Base-by-base conservation (phyloP, 2,329 filamentous ascomycete species). In the Colletotrichum cuscutae region DNA sequence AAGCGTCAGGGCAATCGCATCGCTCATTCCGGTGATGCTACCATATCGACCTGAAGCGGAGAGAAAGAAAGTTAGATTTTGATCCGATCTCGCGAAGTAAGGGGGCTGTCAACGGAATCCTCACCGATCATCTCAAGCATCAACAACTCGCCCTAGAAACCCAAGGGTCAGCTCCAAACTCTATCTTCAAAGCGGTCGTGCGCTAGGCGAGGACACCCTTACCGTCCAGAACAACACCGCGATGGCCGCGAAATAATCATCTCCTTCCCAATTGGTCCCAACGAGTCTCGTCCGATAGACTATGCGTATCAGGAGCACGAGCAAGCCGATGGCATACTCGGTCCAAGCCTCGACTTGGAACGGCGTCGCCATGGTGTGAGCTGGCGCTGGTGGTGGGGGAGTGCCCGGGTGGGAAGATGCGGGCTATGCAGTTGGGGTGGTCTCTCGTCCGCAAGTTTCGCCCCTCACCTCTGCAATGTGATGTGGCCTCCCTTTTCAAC, bases 281-380 rank as follows among this genome's bases (percentile, higher is more conserved):
- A 86, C 82, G 19, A 79, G 72, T 63, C 79, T 84, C 73, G 79
- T 79, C 35, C 84, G 77, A 4, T 82, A 81, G 68, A 81, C 80
- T 69, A 83, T 82, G 13, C 85, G 82, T 1, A 83, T 65, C 6
- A 84, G 73, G 3, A 86, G 73, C 5, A 86, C 75, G 12, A 80
- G 2, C 4, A 81, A 70, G 1, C 84, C 84, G 35, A 86, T 76
- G 2, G 78, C 81, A 59, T 84, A 86, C 69, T 86, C 84, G 22
- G 78, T 77, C 84, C 84, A 86, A n/a, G 83, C 83, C 74, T 86
- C 84, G 5, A 76, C 78, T 73, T 84, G 81, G 68, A 86, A 86
- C 3, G 84, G 83, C 7, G 82, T 84, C 26, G 78, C 78, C 80
- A 81, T 81, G 63, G 19, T 66, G 30, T 61, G 35, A 22, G 13